Conservation (phyloP, 2,329 filamentous ascomycete species). For the Tolypocladium endophyticum region DNA sequence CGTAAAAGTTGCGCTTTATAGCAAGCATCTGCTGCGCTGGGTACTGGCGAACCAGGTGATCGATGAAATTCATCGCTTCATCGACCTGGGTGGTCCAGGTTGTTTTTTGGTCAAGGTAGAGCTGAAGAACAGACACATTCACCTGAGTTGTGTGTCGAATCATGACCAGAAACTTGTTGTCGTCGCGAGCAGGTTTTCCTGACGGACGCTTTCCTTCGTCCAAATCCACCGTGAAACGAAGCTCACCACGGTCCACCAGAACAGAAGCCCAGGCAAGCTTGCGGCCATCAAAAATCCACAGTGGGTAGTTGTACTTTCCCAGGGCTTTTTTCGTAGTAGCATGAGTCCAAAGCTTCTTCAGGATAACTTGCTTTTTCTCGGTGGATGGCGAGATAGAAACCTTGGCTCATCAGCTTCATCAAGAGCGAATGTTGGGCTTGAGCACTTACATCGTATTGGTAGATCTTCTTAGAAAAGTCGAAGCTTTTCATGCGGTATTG, state of each 20-base stretch:
- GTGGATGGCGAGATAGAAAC: conserved; percentile 53
- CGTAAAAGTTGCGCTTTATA: conserved; percentile 80
- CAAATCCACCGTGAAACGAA: conserved; percentile 57
- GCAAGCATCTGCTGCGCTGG: conserved; percentile 57
- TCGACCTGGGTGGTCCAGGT: conserved; percentile 57
- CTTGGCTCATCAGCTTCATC: conserved; percentile 26
- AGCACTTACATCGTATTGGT: conserved; percentile 66
- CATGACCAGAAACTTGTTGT: conserved; percentile 47
- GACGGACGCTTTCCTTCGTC: conserved; percentile 50
- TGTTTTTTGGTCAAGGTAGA: conserved; percentile 52
- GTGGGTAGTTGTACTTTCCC: conserved; percentile 27
- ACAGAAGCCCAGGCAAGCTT: conserved; percentile 67
- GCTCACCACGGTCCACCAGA: conserved; percentile 32
- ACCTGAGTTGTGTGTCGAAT: conserved; percentile 59
- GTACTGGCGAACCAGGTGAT: conserved; percentile 76
- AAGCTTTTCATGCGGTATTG: conserved; percentile 58
- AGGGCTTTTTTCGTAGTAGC: conserved; percentile 45
- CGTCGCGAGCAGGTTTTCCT: conserved; percentile 17
- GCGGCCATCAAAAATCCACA: conserved; percentile 71
- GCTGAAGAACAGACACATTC: conserved; percentile 52
- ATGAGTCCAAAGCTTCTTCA: conserved; percentile 69
- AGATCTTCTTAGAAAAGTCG: conserved; percentile 48
- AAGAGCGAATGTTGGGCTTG: conserved; percentile 25
- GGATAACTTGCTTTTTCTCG: conserved; percentile 51
- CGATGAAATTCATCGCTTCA: conserved; percentile 80